Percentiles rank a stretch among this genome's conserved stretches.
Evolutionary conservation across 2,329 filamentous ascomycete genomes (phyloP).

Genomic region (Cladorrhinum sp.): DNA sequence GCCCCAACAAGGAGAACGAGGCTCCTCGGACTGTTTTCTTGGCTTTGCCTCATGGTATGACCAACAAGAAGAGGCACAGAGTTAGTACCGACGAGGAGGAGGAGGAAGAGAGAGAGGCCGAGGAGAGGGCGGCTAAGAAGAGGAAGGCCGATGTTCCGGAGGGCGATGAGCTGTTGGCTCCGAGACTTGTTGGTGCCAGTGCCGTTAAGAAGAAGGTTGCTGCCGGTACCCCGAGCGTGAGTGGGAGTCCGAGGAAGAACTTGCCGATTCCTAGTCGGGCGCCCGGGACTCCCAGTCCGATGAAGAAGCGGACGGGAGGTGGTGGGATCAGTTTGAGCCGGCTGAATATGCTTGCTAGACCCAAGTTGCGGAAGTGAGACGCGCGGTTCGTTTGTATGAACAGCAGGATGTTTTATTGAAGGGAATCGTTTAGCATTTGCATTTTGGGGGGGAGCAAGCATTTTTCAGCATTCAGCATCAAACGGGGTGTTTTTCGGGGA

Average conservation of each 20-base stretch:
- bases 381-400: not conserved
- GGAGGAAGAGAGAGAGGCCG: constrained; percentile 44
- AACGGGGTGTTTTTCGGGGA: too few species aligned
- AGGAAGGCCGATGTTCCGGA: constrained; percentile 48
- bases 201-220: constrained; percentile 29
- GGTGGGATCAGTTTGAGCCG: constrained; percentile 55
- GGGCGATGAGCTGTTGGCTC: constrained; percentile 51
- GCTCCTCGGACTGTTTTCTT: constrained; percentile 37
- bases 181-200: constrained; percentile 39
- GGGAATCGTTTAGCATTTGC: not conserved
- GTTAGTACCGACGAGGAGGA: constrained; percentile 56
- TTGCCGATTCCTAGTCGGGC: constrained; percentile 10
- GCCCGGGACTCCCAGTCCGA: constrained; percentile 40
- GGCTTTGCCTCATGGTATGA: constrained; percentile 59
- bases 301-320: constrained; percentile 45
- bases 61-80: constrained; percentile 64
- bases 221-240: constrained; percentile 20
- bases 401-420: too few species aligned
- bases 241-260: constrained; percentile 32
- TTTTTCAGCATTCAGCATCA: too few species aligned
- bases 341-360: constrained; percentile 59
- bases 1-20: constrained; percentile 55
- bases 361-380: constrained; percentile 49
- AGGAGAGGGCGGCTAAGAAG: constrained; percentile 56
- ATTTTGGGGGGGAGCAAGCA: not conserved